Percentiles rank a stretch among this genome's conserved stretches.
Evolutionary conservation across 495 filamentous ascomycete species (phyloP).

Genomic region (Tuber magnatum): DNA sequence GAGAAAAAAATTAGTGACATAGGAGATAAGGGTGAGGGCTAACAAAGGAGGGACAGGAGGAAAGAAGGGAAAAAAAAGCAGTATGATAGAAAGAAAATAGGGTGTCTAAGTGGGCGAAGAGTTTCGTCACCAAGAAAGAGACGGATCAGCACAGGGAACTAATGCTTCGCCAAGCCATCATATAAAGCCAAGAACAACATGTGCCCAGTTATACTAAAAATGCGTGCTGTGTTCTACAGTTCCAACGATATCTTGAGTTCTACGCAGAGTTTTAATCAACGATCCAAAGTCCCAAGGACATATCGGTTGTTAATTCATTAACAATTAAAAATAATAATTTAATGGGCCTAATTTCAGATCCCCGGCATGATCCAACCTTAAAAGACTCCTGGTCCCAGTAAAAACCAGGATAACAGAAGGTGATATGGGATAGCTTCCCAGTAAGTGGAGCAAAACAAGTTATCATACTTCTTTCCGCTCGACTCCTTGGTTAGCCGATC

Average conservation of each 20-base stretch:
- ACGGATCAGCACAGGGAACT: conserved; percentile 29
- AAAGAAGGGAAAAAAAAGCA: background rate
- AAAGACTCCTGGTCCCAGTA: too few relatives aligned
- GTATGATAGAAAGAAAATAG: background rate
- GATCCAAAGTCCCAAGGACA: too few relatives aligned
- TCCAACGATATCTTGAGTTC: background rate
- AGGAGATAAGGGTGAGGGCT: conserved; percentile 4
- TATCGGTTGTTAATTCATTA: too few relatives aligned
- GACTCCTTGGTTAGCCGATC: too few relatives aligned
- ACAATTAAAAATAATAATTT: too few relatives aligned
- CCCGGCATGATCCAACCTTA: too few relatives aligned
- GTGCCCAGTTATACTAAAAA: background rate
- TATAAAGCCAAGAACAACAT: background rate
- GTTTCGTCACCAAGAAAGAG: conserved; percentile 26
- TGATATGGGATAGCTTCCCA: too few relatives aligned
- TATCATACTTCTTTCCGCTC: too few relatives aligned
- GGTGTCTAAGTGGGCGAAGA: conserved; percentile 3
- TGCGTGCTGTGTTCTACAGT: background rate
- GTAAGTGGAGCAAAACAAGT: too few relatives aligned
- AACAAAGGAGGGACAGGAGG: conserved; percentile 4
- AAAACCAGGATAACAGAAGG: too few relatives aligned
- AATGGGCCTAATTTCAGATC: too few relatives aligned
- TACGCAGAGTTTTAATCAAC: too few relatives aligned
- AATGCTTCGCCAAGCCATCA: conserved; percentile 4
- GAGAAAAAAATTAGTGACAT: conserved; percentile 18